phyloP scores from a whole-genome alignment of 2,329 filamentous ascomycete species.

The Ascochyta clinopodiicola region DNA sequence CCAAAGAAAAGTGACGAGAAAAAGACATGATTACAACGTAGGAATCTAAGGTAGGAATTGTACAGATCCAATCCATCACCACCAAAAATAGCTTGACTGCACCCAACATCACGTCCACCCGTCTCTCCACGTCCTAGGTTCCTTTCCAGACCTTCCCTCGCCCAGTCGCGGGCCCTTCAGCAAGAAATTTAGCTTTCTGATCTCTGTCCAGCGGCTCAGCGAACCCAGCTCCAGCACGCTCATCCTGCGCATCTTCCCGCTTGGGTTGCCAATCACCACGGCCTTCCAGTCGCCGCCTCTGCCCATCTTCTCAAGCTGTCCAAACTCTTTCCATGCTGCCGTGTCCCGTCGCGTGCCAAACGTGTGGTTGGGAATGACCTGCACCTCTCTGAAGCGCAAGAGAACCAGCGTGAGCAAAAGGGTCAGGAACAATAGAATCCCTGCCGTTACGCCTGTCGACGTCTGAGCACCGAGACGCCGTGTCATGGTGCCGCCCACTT shows the following conservation, averaged over 20 bases:
- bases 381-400: slow-evolving; percentile 68
- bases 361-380: slow-evolving; percentile 70
- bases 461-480: slow-evolving; percentile 70
- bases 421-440: slow-evolving; percentile 70
- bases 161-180: slow-evolving; percentile 31
- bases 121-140: slow-evolving; percentile 10
- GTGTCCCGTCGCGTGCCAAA: slow-evolving; percentile 49
- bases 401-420: slow-evolving; percentile 67
- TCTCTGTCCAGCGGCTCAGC: slow-evolving; percentile 75
- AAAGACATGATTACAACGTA: no score
- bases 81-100: no score
- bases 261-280: slow-evolving; percentile 74
- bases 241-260: slow-evolving; percentile 71
- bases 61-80: no score
- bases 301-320: slow-evolving; percentile 51
- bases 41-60: no score
- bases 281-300: slow-evolving; percentile 67
- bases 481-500: slow-evolving; percentile 71
- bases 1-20: no score
- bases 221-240: slow-evolving; percentile 73
- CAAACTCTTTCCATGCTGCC: slow-evolving; percentile 40
- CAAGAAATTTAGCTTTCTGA: slow-evolving; percentile 58
- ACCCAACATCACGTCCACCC: neutral
- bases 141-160: slow-evolving; percentile 17
- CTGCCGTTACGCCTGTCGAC: slow-evolving; percentile 72